phyloP scores from a whole-genome alignment of 306 rosid genomes.

The Cucumis melo region DNA sequence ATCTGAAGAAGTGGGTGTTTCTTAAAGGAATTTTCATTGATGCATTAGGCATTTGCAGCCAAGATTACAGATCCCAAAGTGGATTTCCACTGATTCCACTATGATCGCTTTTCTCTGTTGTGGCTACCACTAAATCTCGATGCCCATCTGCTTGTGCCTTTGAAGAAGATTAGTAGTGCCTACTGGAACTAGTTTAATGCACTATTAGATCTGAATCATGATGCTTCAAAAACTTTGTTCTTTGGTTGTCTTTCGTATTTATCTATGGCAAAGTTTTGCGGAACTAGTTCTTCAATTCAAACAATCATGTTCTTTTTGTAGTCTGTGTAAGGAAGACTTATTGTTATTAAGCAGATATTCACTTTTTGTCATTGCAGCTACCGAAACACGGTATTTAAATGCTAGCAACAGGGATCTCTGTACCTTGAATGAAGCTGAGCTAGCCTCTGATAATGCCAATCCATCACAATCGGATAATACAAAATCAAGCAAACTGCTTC shows the following conservation, averaged over 20 bases:
- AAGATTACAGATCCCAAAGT: conserved; percentile 20
- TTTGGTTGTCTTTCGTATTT: not conserved
- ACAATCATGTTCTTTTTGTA: not conserved
- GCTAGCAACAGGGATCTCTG: conserved; percentile 87
- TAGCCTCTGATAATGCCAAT: conserved; percentile 53
- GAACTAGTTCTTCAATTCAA: not conserved
- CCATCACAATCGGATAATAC: conserved; percentile 40
- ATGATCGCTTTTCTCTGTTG: not conserved
- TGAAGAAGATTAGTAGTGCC: not conserved
- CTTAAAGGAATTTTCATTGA: not conserved
- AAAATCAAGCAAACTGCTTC: conserved; percentile 52
- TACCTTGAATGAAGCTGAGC: conserved; percentile 57
- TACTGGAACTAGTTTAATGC: not conserved
- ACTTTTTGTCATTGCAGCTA: conserved; percentile 44
- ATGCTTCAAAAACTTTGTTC: not conserved
- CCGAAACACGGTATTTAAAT: conserved; percentile 78
- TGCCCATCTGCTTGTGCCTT: not conserved
- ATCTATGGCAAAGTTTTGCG: not conserved
- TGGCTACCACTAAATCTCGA: not conserved
- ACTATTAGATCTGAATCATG: not conserved
- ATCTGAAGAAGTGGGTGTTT: not conserved
- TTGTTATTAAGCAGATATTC: conserved; percentile 6
- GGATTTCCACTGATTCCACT: conserved; percentile 3
- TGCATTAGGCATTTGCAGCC: not conserved
- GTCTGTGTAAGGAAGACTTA: not conserved